Evolutionary conservation across 2,329 filamentous ascomycete species (phyloP).

Genomic region (Davidsoniella eucalypti): DNA sequence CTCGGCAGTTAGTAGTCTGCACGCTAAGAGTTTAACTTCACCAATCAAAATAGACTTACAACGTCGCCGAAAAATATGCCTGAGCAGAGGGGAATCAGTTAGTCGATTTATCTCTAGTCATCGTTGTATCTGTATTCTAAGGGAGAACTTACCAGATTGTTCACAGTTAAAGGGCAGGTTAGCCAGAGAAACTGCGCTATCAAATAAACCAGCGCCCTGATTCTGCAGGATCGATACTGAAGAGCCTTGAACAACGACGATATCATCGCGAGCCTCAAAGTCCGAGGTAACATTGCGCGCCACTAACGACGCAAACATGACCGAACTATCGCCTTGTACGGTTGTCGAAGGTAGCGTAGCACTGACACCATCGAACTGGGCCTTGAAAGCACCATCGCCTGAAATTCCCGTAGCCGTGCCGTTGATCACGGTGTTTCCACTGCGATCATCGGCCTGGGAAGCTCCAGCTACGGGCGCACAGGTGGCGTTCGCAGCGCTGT

Average conservation of each 20-base stretch:
- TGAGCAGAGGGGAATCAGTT: not conserved
- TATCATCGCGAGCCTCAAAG: constrained; percentile 1
- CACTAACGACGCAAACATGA: constrained; percentile 12
- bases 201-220: not conserved
- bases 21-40: not conserved
- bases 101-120: not conserved
- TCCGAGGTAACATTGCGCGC: not conserved
- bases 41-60: not conserved
- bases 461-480: constrained; percentile 2
- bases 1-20: not conserved
- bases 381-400: constrained; percentile 6
- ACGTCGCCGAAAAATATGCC: constrained; percentile 8
- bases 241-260: not conserved
- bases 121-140: not conserved
- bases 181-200: not conserved
- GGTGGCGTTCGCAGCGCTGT: not conserved
- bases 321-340: not conserved
- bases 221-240: constrained; percentile 1
- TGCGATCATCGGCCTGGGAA: constrained; percentile 5
- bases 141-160: constrained; percentile 1
- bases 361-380: not conserved
- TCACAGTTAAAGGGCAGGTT: constrained; percentile 4
- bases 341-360: not conserved
- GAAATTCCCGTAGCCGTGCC: not conserved
- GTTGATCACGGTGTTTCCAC: not conserved